Evolutionary conservation across 1,284 basidiomycete genomes (phyloP).

Genomic region (Ustilago nuda): DNA sequence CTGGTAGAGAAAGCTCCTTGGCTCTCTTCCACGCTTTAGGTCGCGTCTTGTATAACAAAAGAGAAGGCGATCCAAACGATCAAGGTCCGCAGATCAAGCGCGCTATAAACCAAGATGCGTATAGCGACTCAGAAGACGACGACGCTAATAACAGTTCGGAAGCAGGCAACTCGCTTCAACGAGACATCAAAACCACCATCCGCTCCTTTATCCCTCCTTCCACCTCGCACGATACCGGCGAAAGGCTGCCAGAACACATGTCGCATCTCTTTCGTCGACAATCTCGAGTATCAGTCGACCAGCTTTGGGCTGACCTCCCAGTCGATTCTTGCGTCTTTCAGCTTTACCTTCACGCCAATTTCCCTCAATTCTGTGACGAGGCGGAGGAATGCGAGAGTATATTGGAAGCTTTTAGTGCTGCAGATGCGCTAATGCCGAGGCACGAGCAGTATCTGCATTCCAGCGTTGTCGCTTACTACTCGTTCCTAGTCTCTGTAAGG

Average conservation of each 20-base stretch:
- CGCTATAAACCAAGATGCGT: not conserved
- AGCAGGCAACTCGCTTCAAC: constrained; percentile 4
- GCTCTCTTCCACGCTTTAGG: constrained; percentile 92
- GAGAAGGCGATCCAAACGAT: constrained; percentile 72
- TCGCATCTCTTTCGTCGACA: constrained; percentile 75
- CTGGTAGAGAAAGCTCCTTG: constrained; percentile 81
- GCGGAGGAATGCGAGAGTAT: constrained; percentile 81
- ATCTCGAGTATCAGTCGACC: constrained; percentile 30
- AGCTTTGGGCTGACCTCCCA: constrained; percentile 84
- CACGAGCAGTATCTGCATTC: constrained; percentile 75
- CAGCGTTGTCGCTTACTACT: constrained; percentile 80
- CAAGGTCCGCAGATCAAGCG: constrained; percentile 6
- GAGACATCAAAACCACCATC: constrained; percentile 18
- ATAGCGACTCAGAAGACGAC: constrained; percentile 6
- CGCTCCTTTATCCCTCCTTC: constrained; percentile 15
- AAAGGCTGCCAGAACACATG: constrained; percentile 73
- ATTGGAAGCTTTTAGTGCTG: constrained; percentile 82
- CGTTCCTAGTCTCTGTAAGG: constrained; percentile 82
- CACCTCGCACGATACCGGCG: not conserved
- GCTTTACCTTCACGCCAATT: constrained; percentile 93
- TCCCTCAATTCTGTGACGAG: constrained; percentile 82
- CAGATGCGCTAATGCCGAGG: constrained; percentile 76
- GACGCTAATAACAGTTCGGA: not conserved
- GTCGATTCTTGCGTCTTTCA: constrained; percentile 89
- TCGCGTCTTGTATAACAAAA: constrained; percentile 93